Evolutionary conservation across 2,329 filamentous ascomycete species (phyloP), one percentile per base, ranked within the genome.

Genomic region (Chaetomium strumarium): DNA sequence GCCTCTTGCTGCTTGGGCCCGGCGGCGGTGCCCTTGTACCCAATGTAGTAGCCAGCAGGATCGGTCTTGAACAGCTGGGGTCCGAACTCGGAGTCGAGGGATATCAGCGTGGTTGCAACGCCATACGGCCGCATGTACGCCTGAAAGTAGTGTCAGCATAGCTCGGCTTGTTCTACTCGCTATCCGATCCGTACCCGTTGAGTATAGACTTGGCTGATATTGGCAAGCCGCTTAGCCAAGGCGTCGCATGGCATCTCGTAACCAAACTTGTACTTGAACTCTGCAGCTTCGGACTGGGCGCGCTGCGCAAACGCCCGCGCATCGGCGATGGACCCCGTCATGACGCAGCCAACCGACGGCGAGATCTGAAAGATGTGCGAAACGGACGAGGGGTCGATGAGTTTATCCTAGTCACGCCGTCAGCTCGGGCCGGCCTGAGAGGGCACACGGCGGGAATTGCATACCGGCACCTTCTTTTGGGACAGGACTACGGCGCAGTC

Each of bases 201-300:
- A 63, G 93, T 99, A 74, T 97, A 99, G 61, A 99, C 93, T 74
- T 99, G 93, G 73, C 90, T 96, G 77, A 99, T 96, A 75, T 99
- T 99, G 69, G 93, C 93, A 73, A 99, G 77, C 68, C 93, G 83
- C 82, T 99, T 99, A 60, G 93, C 89, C 66, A 99, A 75, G 48
- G 90, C 93, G 73, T 99, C 93, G 71, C 90, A 95, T 55, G 93
- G 93, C 93, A 99, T 99, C 79, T 99, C 93, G 73, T 99, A 99
- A 66, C 93, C 93, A 70, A 84, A 96, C 76, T 96, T 96, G 84
- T 99, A 99, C 73, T 85, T 84, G 77, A 99, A 99, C 70, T 99
- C 92, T 53, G 92, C 92, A 62, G 93, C 93, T 75, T 99, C 93
- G 64, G 89, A 88, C 75, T 93, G 87, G 59, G 93, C 93, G 66